Base-by-base conservation (phyloP, 2,329 filamentous ascomycete genomes). In the Malbranchea cinnamomea region DNA sequence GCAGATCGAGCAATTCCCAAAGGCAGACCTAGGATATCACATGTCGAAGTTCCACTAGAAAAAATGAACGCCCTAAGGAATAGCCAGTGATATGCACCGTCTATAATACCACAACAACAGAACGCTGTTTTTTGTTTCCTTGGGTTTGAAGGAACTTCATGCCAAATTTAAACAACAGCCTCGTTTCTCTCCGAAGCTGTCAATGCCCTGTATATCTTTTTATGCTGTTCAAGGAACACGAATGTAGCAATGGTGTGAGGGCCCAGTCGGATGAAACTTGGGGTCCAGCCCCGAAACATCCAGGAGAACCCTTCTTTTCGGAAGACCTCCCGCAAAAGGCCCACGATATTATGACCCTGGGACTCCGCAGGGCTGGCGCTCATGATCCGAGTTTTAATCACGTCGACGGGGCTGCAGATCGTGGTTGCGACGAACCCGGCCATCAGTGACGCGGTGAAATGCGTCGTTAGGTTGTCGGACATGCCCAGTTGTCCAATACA, bases 271-370 rank as follows among this genome's bases (percentile, higher is more conserved):
- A 76, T 71, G 41, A 77, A 77, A 48, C 71, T 75, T 11, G 72
- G 72, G 10, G 74, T 67, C 71, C 71, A 77, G 15, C 72, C 72
- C 40, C 69, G 65, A 56, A 75, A 76, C 56, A 71, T 68, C 72
- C 72, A 77, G 4, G 59, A 52, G 19, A 71, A 50, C 7, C 73
- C 73, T 47, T 76, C 72, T 28, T 62, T 58, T 29, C 56, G 56
- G 33, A 59, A 66, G 19, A 72, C 68, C 12, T 68, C 60, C 13
- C 57, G 55, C 28, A 76, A 44, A 18, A 73, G 47, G 21, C 51
- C 50, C 4, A 62, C 37, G 4, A 75, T 50, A 21, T 52, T 52
- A 5, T 56, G 52, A 5, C 43, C 63, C 48, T 46, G 60, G 20
- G 46, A 45, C 32, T 60, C 54, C 0, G 49, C 43, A 6, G 48